Conservation (phyloP, 2,329 filamentous ascomycete species). For the Colletotrichum sp. region DNA sequence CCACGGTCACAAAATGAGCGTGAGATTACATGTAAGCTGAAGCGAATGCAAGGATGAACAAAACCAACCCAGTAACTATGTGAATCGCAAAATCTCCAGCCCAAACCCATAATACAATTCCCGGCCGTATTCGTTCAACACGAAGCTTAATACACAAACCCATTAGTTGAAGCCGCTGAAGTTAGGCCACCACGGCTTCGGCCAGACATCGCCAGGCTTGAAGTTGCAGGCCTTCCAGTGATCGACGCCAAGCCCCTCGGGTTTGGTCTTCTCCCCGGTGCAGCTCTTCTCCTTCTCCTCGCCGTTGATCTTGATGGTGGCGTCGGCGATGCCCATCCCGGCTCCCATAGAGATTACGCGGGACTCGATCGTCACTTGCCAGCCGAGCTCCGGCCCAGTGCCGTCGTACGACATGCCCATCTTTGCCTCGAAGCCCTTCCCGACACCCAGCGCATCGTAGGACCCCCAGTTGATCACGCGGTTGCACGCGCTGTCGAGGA, state of each 20-base stretch:
- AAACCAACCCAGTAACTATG: neutral
- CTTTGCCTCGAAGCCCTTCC: neutral
- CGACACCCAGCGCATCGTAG: neutral
- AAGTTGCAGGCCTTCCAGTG: neutral
- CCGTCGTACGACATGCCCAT: neutral
- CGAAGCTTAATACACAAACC: neutral
- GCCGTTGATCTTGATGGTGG: neutral
- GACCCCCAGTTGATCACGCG: neutral
- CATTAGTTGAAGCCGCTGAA: neutral
- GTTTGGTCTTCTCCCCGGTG: neutral
- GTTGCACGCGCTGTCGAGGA: neutral
- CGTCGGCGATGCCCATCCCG: neutral
- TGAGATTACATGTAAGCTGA: neutral
- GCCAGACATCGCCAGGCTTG: neutral
- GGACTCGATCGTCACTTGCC: neutral
- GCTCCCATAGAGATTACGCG: neutral
- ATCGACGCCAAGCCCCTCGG: neutral
- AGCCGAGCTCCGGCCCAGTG: neutral
- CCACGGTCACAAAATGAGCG: neutral
- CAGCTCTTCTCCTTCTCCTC: neutral
- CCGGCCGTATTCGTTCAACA: too few relatives aligned
- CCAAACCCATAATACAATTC: too few relatives aligned
- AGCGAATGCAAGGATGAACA: neutral
- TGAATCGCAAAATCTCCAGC: neutral
- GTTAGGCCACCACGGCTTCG: neutral